Base-by-base conservation (phyloP, 2,329 filamentous ascomycete species). In the Geosmithia morbida region DNA sequence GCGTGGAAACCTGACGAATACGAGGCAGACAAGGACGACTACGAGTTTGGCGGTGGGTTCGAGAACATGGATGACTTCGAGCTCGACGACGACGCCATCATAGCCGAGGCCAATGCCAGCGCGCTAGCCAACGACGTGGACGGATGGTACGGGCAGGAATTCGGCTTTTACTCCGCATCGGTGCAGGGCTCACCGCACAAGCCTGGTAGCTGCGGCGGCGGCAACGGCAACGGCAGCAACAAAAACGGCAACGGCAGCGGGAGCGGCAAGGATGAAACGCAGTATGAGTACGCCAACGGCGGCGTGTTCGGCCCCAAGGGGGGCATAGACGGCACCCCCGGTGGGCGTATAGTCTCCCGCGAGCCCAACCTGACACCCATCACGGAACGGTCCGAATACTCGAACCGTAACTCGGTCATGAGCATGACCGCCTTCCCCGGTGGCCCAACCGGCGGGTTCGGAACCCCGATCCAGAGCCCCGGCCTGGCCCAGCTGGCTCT, bases 361-460 rank as follows among this genome's bases (percentile, higher is more conserved):
- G 90, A 96, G 60, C 90, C 92, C 1, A 96, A 92, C 56, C 68
- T 98, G 44, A 97, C 92, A 1, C 92, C 92, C 6, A 97, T 98
- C 56, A 97, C 90, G 0, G 92, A 97, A 61, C 79, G 89, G 13
- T 94, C 87, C 50, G 92, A 98, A 64, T 96, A 94, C 69, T 95
- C 87, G 41, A 95, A 94, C 50, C 80, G 92, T 43, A 97, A 96
- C 60, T 94, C 86, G 1, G 78, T 94, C 49, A 85, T 94, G 68
- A 87, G 83, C 49, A 68, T 64, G 26, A 63, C 67, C 50, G 33
- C 11, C 11, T 37, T 37, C 33, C 33, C 33, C 11, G 33, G 33
- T 11, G 33, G 33, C 22, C 60, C 63, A 11, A 55, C 59, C 3
- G 57, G 63, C 29, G 57, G 58, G 13, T 77, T 70, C 49, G 60